Evolutionary conservation across 1,284 basidiomycete species (phyloP).

Genomic region (Singerocomus rubriflavus): DNA sequence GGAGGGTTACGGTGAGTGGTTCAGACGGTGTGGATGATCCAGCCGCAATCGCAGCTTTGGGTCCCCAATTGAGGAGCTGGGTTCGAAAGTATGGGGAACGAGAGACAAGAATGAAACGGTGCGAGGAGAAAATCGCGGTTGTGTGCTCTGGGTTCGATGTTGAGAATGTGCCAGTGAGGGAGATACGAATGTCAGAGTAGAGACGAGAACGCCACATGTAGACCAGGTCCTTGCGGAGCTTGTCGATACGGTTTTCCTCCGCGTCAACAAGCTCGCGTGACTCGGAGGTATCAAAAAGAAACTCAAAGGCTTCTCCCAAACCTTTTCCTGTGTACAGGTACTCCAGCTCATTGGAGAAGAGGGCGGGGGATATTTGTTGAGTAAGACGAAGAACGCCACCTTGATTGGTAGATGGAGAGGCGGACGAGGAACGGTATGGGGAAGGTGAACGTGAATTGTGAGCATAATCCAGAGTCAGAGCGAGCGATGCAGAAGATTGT

Average conservation of each 20-base stretch:
- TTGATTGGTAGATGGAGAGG: conserved; percentile 41
- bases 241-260: conserved; percentile 77
- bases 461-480: conserved; percentile 45
- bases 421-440: conserved; percentile 46
- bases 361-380: conserved; percentile 66
- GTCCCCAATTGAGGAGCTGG: conserved; percentile 61
- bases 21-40: conserved; percentile 35
- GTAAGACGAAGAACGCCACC: conserved; percentile 51
- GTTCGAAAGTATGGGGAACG: conserved; percentile 86
- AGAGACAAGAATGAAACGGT: conserved; percentile 89
- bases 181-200: conserved; percentile 86
- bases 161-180: conserved; percentile 64
- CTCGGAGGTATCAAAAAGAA: conserved; percentile 76
- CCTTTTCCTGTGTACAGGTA: conserved; percentile 89
- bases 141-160: conserved; percentile 61
- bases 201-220: conserved; percentile 95
- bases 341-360: conserved; percentile 86
- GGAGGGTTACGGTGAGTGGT: conserved; percentile 64
- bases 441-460: conserved; percentile 55
- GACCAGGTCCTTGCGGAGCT: conserved; percentile 86
- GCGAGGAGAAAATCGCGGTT: conserved; percentile 84
- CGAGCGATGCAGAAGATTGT: conserved; percentile 62
- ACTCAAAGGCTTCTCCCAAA: conserved; percentile 85
- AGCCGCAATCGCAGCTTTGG: conserved; percentile 28
- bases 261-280: conserved; percentile 40